phyloP scores from a whole-genome alignment of 2,329 filamentous ascomycete genomes.

The Pseudogymnoascus sp. region DNA sequence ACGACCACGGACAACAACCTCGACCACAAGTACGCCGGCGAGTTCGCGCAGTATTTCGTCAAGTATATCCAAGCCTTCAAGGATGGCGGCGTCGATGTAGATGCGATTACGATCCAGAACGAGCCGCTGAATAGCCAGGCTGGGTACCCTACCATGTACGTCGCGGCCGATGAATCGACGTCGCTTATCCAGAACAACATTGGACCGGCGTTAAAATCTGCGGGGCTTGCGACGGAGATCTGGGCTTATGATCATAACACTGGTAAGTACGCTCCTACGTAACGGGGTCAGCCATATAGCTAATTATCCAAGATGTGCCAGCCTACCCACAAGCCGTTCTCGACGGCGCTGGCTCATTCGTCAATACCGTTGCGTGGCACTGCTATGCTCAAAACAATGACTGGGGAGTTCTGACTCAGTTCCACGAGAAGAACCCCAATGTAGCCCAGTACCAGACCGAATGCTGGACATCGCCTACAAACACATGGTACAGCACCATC shows the following conservation, averaged over 20 bases:
- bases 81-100: slow-evolving; percentile 30
- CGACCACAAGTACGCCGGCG: slow-evolving; percentile 30
- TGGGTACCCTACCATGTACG: no score
- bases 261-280: not conserved
- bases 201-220: slow-evolving; percentile 32
- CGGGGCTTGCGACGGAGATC: slow-evolving; percentile 34
- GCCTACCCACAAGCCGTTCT: slow-evolving; percentile 22
- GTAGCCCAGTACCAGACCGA: slow-evolving; percentile 43
- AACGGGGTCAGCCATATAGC: not conserved
- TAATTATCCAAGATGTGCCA: slow-evolving; percentile 18
- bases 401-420: slow-evolving; percentile 25
- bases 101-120: slow-evolving; percentile 40
- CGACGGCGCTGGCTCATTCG: slow-evolving; percentile 18
- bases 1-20: slow-evolving; percentile 34
- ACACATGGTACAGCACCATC: slow-evolving; percentile 49
- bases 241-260: slow-evolving; percentile 29
- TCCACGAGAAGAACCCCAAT: slow-evolving; percentile 34
- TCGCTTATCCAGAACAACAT: slow-evolving; percentile 34
- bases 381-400: slow-evolving; percentile 25
- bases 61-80: slow-evolving; percentile 36
- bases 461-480: slow-evolving; percentile 40
- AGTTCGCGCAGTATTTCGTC: slow-evolving; percentile 33
- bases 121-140: slow-evolving; percentile 13
- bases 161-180: no score
- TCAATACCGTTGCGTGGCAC: slow-evolving; percentile 25